These are phyloP conservation scores for Hypoxylon subgilvum DNA, from an alignment of 495 filamentous ascomycete genomes.

Conservation along the genomic window DNA sequence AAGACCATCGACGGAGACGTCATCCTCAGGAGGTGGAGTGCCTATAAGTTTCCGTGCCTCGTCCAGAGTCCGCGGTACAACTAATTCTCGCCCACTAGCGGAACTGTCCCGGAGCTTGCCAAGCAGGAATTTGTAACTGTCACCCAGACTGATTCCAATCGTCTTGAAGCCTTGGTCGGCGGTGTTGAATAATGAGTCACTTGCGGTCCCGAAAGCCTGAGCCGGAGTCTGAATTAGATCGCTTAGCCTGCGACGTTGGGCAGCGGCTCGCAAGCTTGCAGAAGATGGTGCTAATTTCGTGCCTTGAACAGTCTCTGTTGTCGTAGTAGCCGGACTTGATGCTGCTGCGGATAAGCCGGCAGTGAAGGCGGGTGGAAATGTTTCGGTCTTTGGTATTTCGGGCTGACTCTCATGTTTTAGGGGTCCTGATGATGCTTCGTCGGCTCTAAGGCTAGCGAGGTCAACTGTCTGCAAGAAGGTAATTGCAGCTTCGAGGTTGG, in stretches of 20 bases:
- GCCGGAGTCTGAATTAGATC: slow-evolving; percentile 83
- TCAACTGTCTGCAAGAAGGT: slow-evolving; percentile 98
- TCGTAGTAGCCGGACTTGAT: slow-evolving; percentile 42
- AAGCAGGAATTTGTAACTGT: slow-evolving; percentile 91
- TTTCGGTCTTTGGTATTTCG: slow-evolving; percentile 60
- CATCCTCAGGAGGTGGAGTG: slow-evolving; percentile 65
- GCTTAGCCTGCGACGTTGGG: slow-evolving; percentile 70
- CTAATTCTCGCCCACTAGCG: slow-evolving; percentile 52
- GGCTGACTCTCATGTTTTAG: slow-evolving; percentile 59
- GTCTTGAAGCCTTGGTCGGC: slow-evolving; percentile 91
- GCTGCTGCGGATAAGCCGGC: slow-evolving; percentile 49
- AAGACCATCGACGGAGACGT: slow-evolving; percentile 56
- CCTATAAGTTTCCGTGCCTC: slow-evolving; percentile 88
- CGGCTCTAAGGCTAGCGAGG: slow-evolving; percentile 85
- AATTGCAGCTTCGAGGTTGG: slow-evolving; percentile 93
- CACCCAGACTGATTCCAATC: slow-evolving; percentile 83
- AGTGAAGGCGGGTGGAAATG: slow-evolving; percentile 57
- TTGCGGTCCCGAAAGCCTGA: slow-evolving; percentile 78
- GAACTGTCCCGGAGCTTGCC: slow-evolving; percentile 80
- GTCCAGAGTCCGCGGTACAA: slow-evolving; percentile 85
- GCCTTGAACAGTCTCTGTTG: slow-evolving; percentile 46
- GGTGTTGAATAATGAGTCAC: slow-evolving; percentile 80
- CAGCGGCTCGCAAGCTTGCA: slow-evolving; percentile 49
- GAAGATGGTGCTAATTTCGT: slow-evolving; percentile 49
- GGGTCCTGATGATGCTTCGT: slow-evolving; percentile 70